Base-by-base conservation (phyloP, 805 yeast genomes). In the Candida hungchunana region DNA sequence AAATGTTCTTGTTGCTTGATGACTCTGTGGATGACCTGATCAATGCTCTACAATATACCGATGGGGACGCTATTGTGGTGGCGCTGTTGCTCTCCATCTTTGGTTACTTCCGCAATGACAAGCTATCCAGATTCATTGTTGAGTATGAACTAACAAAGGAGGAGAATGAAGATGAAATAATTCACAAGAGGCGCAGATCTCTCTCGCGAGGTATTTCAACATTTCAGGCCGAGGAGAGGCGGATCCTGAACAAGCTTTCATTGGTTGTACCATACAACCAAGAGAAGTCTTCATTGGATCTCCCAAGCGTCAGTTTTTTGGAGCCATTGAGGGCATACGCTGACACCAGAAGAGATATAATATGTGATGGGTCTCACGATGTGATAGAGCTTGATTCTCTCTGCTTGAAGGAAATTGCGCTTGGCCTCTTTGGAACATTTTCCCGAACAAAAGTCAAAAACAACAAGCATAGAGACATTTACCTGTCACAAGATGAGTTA, bases 41-140 rank as follows among this genome's bases (percentile, higher is more conserved):
- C 4, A 75, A 75, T 16, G 77, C 90, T 1, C 60, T 84, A 13
- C 66, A 75, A 23, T 81, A 81, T 54, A 76, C 77, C 16, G 86
- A 79, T 37, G 82, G 79, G 0, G 95, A 84, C 50, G 66, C 70
- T 10, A 59, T 67, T 5, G 62, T 81, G 1, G 64, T 79, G 5
- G 62, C 67, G 5, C 52, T 76, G 0, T 54, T 83, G 19, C 63
- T 68, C 15, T 70, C 74, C 15, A 56, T 82, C 2, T 78, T 77
- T 42, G 42, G 60, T 7, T 70, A 68, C 47, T 67, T 81, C 33
- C 69, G 66, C 5, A 63, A 69, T 19, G 53, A 58, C 7, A 65
- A 75, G 38, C 56, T 82, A 18, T 67, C 79, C 6, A 63, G 86
- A 25, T 67, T 67, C 42, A 59, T 77, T 2, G 55, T 80, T 20